Evolutionary conservation across 495 filamentous ascomycete genomes (phyloP).

Genomic region (Beverwykella pulmonaria): DNA sequence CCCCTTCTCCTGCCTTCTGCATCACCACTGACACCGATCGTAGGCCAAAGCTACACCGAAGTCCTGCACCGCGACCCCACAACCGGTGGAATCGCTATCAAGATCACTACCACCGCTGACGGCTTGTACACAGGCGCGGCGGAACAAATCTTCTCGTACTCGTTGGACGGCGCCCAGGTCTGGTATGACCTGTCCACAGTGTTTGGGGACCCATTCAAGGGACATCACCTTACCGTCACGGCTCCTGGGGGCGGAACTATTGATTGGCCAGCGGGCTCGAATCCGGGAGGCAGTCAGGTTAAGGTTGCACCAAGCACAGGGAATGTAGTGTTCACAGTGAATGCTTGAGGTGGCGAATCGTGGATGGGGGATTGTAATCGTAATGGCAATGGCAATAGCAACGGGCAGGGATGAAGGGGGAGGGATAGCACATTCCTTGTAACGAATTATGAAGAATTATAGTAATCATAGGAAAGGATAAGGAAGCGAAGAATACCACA

Average conservation of each 20-base stretch:
- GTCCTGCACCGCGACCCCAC: slow-evolving; percentile 25
- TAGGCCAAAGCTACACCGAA: slow-evolving; percentile 20
- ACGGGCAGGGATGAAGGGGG: too few species aligned
- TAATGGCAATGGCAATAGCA: background rate
- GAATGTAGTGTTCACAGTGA: slow-evolving; percentile 30
- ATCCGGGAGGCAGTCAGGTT: slow-evolving; percentile 55
- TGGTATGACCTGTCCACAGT: slow-evolving; percentile 63
- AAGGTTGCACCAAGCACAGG: slow-evolving; percentile 12
- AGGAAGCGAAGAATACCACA: background rate
- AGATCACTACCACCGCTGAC: slow-evolving; percentile 55
- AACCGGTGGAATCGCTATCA: slow-evolving; percentile 59
- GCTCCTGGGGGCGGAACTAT: slow-evolving; percentile 47
- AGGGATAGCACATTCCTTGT: background rate
- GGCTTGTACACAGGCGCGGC: slow-evolving; percentile 58
- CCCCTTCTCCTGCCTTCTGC: background rate
- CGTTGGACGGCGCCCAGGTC: slow-evolving; percentile 52
- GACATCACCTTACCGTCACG: slow-evolving; percentile 48
- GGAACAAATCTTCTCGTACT: slow-evolving; percentile 59
- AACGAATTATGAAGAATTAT: too few species aligned
- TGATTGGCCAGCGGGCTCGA: slow-evolving; percentile 54
- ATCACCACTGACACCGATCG: slow-evolving; percentile 37
- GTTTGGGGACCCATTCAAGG: slow-evolving; percentile 60
- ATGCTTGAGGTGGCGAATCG: background rate
- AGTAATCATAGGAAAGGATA: background rate
- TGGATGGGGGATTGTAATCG: background rate